These are phyloP conservation scores for Coelastrella sp. DNA, from an alignment of 139 green algal genomes.

Conservation along the genomic window DNA sequence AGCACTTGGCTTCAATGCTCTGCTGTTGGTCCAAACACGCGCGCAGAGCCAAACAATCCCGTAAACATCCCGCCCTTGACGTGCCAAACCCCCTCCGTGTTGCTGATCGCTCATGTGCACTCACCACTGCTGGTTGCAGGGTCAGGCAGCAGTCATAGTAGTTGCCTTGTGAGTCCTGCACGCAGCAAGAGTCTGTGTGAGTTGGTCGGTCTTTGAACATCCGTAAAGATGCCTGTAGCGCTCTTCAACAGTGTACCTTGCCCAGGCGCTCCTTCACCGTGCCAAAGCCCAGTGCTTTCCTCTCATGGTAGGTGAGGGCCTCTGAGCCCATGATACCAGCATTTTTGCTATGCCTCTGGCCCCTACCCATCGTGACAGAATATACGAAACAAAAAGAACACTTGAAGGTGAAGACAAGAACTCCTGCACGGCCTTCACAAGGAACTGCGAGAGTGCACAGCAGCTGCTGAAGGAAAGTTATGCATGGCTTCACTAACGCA, in stretches of 20 bases:
- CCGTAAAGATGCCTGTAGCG: not conserved
- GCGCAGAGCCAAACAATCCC: no score
- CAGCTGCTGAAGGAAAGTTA: no score
- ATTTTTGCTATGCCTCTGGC: slow-evolving; percentile 92
- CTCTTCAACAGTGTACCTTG: slow-evolving; percentile 73
- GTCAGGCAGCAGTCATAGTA: slow-evolving; percentile 93
- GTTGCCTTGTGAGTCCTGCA: slow-evolving; percentile 89
- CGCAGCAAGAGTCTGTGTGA: not conserved
- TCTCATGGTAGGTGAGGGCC: slow-evolving; percentile 87
- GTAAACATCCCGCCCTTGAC: not conserved
- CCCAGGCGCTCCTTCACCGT: slow-evolving; percentile 90
- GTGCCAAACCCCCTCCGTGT: not conserved
- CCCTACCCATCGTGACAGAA: slow-evolving; percentile 66
- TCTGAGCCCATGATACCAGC: slow-evolving; percentile 91
- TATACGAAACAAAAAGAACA: no score
- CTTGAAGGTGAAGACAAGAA: no score
- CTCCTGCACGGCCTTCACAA: no score
- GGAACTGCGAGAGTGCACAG: no score
- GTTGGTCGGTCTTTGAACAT: no score
- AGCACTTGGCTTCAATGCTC: no score
- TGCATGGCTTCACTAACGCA: no score
- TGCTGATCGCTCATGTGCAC: not conserved
- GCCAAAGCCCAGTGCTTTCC: slow-evolving; percentile 85
- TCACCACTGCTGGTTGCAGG: slow-evolving; percentile 81
- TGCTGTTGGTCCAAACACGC: no score